Evolutionary conservation across 148 eudicot species (phyloP).

Genomic region (Vaccinium darrowii): DNA sequence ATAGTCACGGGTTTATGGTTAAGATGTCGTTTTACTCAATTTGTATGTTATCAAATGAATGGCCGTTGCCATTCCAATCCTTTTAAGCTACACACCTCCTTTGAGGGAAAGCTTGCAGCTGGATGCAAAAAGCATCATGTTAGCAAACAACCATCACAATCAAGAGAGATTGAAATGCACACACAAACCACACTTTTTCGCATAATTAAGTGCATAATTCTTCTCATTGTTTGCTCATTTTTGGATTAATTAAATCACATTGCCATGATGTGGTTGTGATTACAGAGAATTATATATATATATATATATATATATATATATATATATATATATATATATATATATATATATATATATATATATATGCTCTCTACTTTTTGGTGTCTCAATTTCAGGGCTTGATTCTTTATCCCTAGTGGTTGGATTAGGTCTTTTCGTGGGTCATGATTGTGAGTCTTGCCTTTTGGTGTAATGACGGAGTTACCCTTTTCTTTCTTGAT

Average conservation of each 20-base stretch:
- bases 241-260: neutral
- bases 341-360: too few relatives aligned
- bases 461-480: slow-evolving; percentile 17
- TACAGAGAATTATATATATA: slow-evolving; percentile 6
- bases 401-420: slow-evolving; percentile 28
- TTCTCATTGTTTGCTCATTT: neutral
- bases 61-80: neutral
- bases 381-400: slow-evolving; percentile 17
- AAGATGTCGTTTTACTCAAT: slow-evolving; percentile 14
- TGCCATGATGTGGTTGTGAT: slow-evolving; percentile 15
- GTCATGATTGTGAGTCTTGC: slow-evolving; percentile 19
- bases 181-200: neutral
- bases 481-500: slow-evolving; percentile 20
- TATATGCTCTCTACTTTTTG: neutral
- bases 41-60: slow-evolving; percentile 16
- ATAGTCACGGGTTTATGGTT: slow-evolving; percentile 14
- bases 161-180: neutral
- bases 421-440: slow-evolving; percentile 38
- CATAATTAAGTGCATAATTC: neutral
- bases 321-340: too few relatives aligned
- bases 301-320: too few relatives aligned
- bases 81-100: neutral
- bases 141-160: slow-evolving; percentile 4
- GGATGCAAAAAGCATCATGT: neutral
- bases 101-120: neutral